Evolutionary conservation across 257 asterid species (phyloP).

Genomic region (Solanum chaucha): DNA sequence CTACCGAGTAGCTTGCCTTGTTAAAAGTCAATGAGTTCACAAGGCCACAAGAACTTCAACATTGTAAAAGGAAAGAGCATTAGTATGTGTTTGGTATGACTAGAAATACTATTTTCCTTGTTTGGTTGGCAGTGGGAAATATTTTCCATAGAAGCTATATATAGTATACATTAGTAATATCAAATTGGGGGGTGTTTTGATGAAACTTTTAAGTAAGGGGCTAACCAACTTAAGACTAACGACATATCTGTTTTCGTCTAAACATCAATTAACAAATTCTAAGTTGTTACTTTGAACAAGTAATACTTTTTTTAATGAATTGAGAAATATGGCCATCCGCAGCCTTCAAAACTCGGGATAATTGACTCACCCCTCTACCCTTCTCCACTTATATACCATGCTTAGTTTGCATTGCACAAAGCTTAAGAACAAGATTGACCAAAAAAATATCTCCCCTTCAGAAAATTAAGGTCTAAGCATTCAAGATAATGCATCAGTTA

Average conservation of each 20-base stretch:
- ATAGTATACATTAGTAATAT: background rate
- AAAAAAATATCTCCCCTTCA: background rate
- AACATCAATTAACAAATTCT: background rate
- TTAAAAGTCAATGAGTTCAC: background rate
- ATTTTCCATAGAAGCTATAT: background rate
- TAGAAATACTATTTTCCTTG: background rate
- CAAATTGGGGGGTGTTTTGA: background rate
- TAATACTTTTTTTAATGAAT: background rate
- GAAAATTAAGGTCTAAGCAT: background rate
- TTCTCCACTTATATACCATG: background rate
- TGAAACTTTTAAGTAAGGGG: background rate
- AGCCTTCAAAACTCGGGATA: background rate
- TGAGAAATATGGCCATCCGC: background rate
- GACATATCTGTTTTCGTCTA: background rate
- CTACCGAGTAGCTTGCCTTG: background rate
- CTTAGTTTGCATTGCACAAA: background rate
- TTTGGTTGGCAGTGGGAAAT: background rate
- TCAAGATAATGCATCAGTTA: background rate
- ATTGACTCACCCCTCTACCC: background rate
- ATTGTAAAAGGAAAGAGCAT: background rate
- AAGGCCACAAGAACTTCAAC: background rate
- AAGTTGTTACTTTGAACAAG: background rate
- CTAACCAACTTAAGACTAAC: background rate
- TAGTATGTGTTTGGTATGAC: background rate
- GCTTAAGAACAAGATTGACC: background rate